Base-by-base conservation (phyloP, 176 grass and related monocot genomes). In the Aegilops speltoides region DNA sequence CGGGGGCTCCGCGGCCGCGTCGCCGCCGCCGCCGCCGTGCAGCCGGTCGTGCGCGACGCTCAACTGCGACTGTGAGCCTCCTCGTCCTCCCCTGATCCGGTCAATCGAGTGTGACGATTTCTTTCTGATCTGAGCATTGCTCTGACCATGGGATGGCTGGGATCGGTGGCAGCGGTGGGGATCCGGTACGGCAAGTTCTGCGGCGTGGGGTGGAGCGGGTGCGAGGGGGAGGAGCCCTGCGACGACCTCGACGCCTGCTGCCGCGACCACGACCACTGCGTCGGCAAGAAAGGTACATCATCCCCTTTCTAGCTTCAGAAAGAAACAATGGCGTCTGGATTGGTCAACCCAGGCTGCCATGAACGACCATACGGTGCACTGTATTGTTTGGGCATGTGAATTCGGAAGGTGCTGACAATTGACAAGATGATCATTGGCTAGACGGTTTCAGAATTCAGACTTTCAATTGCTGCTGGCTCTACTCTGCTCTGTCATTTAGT, bases 171-270 rank as follows among this genome's bases (percentile, higher is more conserved):
- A 95, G 95, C 89, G 25, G 46, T 98, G 73, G 95, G 93, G 34
- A 98, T 98, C 76, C 93, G 85, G 40, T 95, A 98, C 60, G 93
- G 95, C 38, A 98, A 98, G 80, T 95, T 90, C 73, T 93, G 93
- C 76, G 93, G 96, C 54, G 93, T 98, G 38, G 93, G 90, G 10
- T 96, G 93, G 96, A 92, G 88, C 36, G 92, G 93, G 60, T 98
- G 96, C 65, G 84, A 95, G 1, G 96, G 93, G 20, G 96, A 98
- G 84, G 89, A 98, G 41, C 96, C 96, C 37, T 98, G 96, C 32
- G 96, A 98, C 61, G 96, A 98, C 64, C 96, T 98, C 68, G 93
- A 96, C 52, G 96, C 91, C 28, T 98, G 90, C 84, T 96, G 96
- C 91, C 94, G 94, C 59, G 86, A 86, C 32, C 96, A 96, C 74